These are phyloP conservation scores for Coniosporium tulheliwenetii DNA, from an alignment of 2,329 filamentous ascomycete species.

Conservation along the genomic window DNA sequence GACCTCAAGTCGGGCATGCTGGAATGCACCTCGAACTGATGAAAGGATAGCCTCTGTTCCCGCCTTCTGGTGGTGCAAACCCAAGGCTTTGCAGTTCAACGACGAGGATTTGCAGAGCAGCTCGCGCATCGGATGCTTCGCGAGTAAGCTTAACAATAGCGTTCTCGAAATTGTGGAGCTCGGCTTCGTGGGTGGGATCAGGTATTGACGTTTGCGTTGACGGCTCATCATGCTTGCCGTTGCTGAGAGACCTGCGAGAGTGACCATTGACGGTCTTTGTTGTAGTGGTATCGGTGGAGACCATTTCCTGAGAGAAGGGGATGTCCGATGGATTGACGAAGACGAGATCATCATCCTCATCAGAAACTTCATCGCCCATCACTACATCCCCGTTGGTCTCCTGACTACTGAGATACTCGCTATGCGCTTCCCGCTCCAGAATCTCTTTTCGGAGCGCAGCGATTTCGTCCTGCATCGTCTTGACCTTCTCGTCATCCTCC, in stretches of 20 bases:
- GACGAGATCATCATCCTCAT: slow-evolving; percentile 6
- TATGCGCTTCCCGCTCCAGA: slow-evolving; percentile 7
- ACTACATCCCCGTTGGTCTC: slow-evolving; percentile 3
- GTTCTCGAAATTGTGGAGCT: slow-evolving; percentile 19
- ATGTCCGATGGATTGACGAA: slow-evolving; percentile 1
- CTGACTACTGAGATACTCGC: background rate
- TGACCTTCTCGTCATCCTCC: slow-evolving; percentile 16
- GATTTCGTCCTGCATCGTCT: slow-evolving; percentile 12
- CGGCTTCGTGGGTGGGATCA: slow-evolving; percentile 7
- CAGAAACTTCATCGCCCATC: background rate
- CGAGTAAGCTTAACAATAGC: slow-evolving; percentile 22
- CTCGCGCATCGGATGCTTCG: slow-evolving; percentile 22
- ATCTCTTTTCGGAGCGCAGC: slow-evolving; percentile 16
- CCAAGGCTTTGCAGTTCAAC: slow-evolving; percentile 28
- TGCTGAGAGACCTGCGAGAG: no score
- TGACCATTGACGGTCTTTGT: no score
- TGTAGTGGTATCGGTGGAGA: slow-evolving; percentile 3
- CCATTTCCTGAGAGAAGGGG: slow-evolving; percentile 1
- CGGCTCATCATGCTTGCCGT: no score
- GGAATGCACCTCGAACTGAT: slow-evolving; percentile 26
- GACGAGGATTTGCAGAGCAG: slow-evolving; percentile 23
- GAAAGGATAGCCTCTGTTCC: slow-evolving; percentile 17
- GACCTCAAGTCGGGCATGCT: slow-evolving; percentile 20
- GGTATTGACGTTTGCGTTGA: no score
- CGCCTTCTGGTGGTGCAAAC: slow-evolving; percentile 19